phyloP scores from a whole-genome alignment of 768 basidiomycete species.

The Rhodocollybia butyracea region DNA sequence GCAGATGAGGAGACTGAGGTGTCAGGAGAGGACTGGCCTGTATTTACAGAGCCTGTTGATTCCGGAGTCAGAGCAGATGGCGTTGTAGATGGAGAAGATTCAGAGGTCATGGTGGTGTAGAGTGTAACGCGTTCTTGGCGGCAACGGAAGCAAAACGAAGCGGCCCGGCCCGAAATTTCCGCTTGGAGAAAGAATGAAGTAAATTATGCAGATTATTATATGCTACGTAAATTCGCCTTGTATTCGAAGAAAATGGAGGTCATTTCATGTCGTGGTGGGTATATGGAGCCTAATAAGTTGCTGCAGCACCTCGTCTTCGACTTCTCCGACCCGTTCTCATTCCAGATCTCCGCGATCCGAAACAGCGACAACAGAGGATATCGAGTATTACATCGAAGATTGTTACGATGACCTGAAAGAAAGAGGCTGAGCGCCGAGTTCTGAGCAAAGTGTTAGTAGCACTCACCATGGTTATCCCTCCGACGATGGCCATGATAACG shows the following conservation, averaged over 20 bases:
- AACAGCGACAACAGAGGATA: constrained; percentile 50
- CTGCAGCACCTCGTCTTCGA: not conserved
- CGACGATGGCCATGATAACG: constrained; percentile 58
- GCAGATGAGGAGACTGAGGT: not conserved
- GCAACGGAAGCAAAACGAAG: no score
- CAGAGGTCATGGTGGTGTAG: not conserved
- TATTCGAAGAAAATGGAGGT: no score
- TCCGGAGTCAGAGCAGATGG: not conserved
- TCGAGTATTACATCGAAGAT: constrained; percentile 62
- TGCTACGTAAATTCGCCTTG: no score
- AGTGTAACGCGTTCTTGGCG: no score
- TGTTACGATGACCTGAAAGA: constrained; percentile 53
- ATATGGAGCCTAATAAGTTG: not conserved
- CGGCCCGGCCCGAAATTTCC: no score
- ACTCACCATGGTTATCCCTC: constrained; percentile 55
- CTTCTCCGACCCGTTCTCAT: constrained; percentile 1
- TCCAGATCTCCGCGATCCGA: not conserved
- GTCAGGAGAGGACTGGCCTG: not conserved
- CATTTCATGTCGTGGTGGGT: no score
- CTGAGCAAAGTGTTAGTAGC: not conserved
- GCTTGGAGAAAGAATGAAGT: no score
- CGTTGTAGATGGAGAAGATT: not conserved
- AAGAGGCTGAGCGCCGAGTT: not conserved
- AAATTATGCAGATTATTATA: no score
- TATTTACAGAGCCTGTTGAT: constrained; percentile 5